A percentile compares a stretch with the other conserved stretches of the same genome.
Evolutionary conservation across 495 filamentous ascomycete genomes (phyloP).

Genomic region (Aspergillus indologenus): DNA sequence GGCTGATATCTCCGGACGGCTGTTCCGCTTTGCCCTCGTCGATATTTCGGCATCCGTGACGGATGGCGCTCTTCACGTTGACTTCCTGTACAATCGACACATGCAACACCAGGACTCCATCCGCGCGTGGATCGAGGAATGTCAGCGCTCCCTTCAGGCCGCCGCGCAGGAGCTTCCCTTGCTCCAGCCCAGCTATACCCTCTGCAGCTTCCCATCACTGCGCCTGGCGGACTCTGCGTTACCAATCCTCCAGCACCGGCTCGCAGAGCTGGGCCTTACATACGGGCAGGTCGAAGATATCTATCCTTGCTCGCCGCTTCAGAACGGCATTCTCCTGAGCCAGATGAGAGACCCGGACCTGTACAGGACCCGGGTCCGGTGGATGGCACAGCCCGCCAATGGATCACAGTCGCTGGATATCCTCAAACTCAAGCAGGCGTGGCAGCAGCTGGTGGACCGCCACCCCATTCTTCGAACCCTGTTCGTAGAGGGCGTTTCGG

Average conservation of each 20-base stretch:
- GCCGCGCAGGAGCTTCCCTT: slow-evolving; percentile 7
- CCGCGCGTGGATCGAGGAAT: slow-evolving; percentile 50
- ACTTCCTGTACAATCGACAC: slow-evolving; percentile 49
- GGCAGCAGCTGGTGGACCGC: slow-evolving; percentile 44
- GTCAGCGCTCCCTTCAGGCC: slow-evolving; percentile 46
- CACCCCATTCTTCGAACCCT: slow-evolving; percentile 48
- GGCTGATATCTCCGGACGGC: slow-evolving; percentile 25
- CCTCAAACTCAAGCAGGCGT: slow-evolving; percentile 27
- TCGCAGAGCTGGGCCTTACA: too few species aligned
- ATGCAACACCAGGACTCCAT: slow-evolving; percentile 51
- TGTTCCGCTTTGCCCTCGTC: slow-evolving; percentile 53
- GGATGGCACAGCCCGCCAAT: background rate
- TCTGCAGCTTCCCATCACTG: slow-evolving; percentile 19
- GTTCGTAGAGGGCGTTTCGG: slow-evolving; percentile 33
- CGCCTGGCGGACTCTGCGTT: too few species aligned
- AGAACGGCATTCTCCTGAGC: slow-evolving; percentile 42
- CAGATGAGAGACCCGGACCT: slow-evolving; percentile 34
- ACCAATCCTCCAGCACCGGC: too few species aligned
- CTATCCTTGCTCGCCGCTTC: slow-evolving; percentile 44
- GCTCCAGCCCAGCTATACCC: too few species aligned
- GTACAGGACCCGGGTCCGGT: slow-evolving; percentile 26
- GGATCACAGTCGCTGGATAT: background rate
- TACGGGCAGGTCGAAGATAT: slow-evolving; percentile 34
- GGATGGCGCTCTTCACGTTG: slow-evolving; percentile 48
- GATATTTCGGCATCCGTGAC: slow-evolving; percentile 52